Evolutionary conservation across 2,329 filamentous ascomycete genomes (phyloP).

Genomic region (Colletotrichum lupini): DNA sequence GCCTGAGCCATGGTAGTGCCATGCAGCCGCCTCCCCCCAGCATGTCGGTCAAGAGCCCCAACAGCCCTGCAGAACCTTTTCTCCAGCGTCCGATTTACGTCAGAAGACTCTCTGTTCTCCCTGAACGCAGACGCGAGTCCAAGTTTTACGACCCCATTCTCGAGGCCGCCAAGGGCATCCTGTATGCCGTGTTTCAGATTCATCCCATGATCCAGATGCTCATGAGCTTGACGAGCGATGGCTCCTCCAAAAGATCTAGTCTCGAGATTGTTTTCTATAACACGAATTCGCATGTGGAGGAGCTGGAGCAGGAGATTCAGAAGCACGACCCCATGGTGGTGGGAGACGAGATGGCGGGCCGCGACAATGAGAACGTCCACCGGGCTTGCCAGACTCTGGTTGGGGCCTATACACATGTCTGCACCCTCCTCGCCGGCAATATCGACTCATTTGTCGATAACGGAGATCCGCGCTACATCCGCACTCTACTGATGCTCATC

Average conservation of each 20-base stretch:
- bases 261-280: constrained; percentile 76
- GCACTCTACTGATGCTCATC: constrained; percentile 70
- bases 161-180: constrained; percentile 73
- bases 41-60: constrained; percentile 61
- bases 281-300: constrained; percentile 73
- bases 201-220: constrained; percentile 76
- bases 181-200: constrained; percentile 75
- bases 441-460: constrained; percentile 74
- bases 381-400: constrained; percentile 72
- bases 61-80: constrained; percentile 67
- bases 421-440: constrained; percentile 68
- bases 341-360: constrained; percentile 58
- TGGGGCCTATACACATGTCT: constrained; percentile 73
- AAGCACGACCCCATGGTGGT: constrained; percentile 66
- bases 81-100: constrained; percentile 72
- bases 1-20: constrained; percentile 75
- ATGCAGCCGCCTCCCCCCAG: constrained; percentile 65
- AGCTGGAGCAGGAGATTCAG: constrained; percentile 73
- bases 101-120: constrained; percentile 70
- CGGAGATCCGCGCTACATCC: constrained; percentile 74
- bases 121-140: constrained; percentile 72
- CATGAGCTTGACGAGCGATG: constrained; percentile 70
- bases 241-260: constrained; percentile 69
- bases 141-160: constrained; percentile 70
- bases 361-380: constrained; percentile 73